Evolutionary conservation across 129 eudicot genomes (phyloP).

Genomic region (Erigeron canadensis): DNA sequence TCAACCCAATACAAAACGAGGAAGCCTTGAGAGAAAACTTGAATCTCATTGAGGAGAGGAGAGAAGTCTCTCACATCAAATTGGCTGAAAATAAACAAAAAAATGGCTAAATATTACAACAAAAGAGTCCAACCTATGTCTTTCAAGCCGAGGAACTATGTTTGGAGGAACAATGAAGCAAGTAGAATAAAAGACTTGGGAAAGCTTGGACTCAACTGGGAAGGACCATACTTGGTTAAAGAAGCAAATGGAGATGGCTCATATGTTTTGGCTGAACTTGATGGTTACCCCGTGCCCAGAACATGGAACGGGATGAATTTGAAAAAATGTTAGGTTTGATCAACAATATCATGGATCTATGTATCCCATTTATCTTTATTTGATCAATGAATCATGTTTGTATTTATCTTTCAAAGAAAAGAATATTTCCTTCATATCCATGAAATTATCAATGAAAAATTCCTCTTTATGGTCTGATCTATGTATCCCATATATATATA

Average conservation of each 20-base stretch:
- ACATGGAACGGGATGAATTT: neutral
- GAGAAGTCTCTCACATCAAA: neutral
- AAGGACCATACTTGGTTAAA: neutral
- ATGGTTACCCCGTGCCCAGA: neutral
- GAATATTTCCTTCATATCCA: too few species aligned
- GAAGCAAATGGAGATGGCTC: neutral
- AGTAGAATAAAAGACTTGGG: neutral
- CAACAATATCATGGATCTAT: too few species aligned
- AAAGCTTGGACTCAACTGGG: neutral
- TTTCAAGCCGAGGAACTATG: neutral
- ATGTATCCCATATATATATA: too few species aligned
- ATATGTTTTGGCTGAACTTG: neutral
- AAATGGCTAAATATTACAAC: neutral
- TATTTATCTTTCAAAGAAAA: too few species aligned
- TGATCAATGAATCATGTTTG: too few species aligned
- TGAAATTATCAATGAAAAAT: too few species aligned
- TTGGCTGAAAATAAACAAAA: neutral
- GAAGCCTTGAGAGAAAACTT: neutral
- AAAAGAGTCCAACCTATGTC: neutral
- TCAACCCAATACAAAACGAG: neutral
- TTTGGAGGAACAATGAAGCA: neutral
- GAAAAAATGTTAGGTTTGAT: neutral
- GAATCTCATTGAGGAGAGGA: neutral
- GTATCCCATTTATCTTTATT: too few species aligned
- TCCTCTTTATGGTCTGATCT: too few species aligned